Conservation (phyloP, 139 green algal species). For the Micractinium conductrix region DNA sequence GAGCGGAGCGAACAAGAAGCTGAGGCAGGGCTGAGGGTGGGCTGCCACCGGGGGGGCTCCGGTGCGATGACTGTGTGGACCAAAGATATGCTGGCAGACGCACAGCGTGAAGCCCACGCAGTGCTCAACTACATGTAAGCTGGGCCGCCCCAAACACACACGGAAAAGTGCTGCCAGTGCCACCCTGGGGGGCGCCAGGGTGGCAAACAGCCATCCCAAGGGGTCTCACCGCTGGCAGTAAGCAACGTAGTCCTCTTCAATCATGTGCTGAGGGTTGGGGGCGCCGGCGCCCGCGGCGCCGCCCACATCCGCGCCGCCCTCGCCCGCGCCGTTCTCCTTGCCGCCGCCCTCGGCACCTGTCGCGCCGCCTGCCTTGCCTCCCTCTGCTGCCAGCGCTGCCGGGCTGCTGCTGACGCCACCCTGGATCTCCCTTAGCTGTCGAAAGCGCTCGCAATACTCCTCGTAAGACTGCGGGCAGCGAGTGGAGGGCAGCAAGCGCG, state of each 20-base stretch:
- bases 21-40: no score
- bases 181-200: not conserved
- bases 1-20: no score
- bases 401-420: not conserved
- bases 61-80: no score
- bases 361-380: not conserved
- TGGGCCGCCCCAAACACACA: no score
- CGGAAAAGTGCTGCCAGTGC: no score
- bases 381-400: not conserved
- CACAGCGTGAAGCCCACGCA: no score
- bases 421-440: constrained; percentile 39
- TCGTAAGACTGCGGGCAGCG: no score
- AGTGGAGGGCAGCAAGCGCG: no score
- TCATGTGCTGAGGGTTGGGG: not conserved
- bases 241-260: constrained; percentile 35
- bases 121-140: no score
- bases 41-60: no score
- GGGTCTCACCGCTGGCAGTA: constrained; percentile 30
- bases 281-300: not conserved
- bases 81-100: no score
- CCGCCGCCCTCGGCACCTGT: not conserved
- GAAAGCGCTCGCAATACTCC: constrained; percentile 59
- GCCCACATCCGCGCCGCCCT: not conserved
- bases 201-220: not conserved
- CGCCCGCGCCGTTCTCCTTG: not conserved